Conservation (phyloP, 192 early-diverging fungal genomes). For the Coemansia sp. region DNA sequence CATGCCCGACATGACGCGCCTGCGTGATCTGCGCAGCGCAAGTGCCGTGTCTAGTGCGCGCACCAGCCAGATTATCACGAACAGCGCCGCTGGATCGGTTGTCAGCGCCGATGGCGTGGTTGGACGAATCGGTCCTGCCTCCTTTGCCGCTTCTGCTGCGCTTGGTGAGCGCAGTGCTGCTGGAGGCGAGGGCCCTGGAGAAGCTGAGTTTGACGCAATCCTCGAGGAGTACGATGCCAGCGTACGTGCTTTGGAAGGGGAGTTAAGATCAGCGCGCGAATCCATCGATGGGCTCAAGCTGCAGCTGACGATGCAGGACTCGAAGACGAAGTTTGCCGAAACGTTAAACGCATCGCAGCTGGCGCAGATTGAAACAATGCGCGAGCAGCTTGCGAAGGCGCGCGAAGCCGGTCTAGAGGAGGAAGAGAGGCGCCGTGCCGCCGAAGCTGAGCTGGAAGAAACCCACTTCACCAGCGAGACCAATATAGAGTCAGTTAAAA, state of each 20-base stretch:
- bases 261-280: slow-evolving; percentile 61
- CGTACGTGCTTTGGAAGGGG: slow-evolving; percentile 61
- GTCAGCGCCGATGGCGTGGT: slow-evolving; percentile 4
- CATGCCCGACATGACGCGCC: slow-evolving; percentile 32
- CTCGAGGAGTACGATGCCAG: slow-evolving; percentile 73
- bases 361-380: slow-evolving; percentile 53
- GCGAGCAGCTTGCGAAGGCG: slow-evolving; percentile 42
- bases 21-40: slow-evolving; percentile 19
- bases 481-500: slow-evolving; percentile 25
- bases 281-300: slow-evolving; percentile 59
- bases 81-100: slow-evolving; percentile 4
- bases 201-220: slow-evolving; percentile 65
- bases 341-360: slow-evolving; percentile 48
- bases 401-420: slow-evolving; percentile 47
- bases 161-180: not conserved
- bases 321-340: slow-evolving; percentile 54
- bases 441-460: slow-evolving; percentile 60
- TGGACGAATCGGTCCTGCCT: not conserved
- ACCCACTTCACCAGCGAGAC: slow-evolving; percentile 39
- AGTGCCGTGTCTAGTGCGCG: slow-evolving; percentile 13
- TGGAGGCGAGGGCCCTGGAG: slow-evolving; percentile 33
- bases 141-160: slow-evolving; percentile 3
- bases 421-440: slow-evolving; percentile 53
- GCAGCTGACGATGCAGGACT: slow-evolving; percentile 61
- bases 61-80: slow-evolving; percentile 8